A percentile compares a stretch with the other conserved stretches of the same genome.
Conservation (phyloP, 2,329 filamentous ascomycete genomes). For the Rugonectria rugulosa region DNA sequence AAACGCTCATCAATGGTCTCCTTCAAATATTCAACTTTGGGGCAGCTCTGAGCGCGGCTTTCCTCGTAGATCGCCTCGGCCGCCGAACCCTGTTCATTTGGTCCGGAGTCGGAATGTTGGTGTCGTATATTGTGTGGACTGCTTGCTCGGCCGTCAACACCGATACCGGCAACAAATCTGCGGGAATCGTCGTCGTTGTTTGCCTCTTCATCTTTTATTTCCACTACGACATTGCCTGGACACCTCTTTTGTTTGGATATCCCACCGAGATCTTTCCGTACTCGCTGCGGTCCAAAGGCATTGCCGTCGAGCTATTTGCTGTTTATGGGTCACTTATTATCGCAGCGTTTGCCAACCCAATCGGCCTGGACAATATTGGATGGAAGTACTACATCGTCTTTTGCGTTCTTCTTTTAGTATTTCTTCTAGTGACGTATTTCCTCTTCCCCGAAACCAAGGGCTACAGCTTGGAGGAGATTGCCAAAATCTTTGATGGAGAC, state of each 20-base stretch:
- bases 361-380: slow-evolving; percentile 41
- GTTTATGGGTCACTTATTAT: slow-evolving; percentile 45
- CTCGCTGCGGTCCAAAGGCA: slow-evolving; percentile 46
- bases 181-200: slow-evolving; percentile 55
- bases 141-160: slow-evolving; percentile 44
- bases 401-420: slow-evolving; percentile 32
- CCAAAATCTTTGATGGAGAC: slow-evolving; percentile 34
- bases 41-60: slow-evolving; percentile 45
- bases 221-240: slow-evolving; percentile 55
- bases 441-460: slow-evolving; percentile 45
- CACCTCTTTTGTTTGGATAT: slow-evolving; percentile 55
- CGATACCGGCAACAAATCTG: slow-evolving; percentile 38
- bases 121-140: slow-evolving; percentile 49
- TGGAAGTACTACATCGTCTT: slow-evolving; percentile 54
- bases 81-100: slow-evolving; percentile 51
- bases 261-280: slow-evolving; percentile 50
- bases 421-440: slow-evolving; percentile 32
- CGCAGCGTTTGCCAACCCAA: slow-evolving; percentile 46
- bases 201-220: slow-evolving; percentile 58
- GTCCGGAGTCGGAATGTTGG: slow-evolving; percentile 46
- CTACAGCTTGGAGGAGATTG: slow-evolving; percentile 36
- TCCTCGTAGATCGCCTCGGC: slow-evolving; percentile 52
- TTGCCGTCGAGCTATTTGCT: slow-evolving; percentile 54
- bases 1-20: slow-evolving; percentile 50
- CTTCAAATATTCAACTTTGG: slow-evolving; percentile 51